phyloP scores from a whole-genome alignment of 2,329 filamentous ascomycete genomes.

The Aspergillus sp. region DNA sequence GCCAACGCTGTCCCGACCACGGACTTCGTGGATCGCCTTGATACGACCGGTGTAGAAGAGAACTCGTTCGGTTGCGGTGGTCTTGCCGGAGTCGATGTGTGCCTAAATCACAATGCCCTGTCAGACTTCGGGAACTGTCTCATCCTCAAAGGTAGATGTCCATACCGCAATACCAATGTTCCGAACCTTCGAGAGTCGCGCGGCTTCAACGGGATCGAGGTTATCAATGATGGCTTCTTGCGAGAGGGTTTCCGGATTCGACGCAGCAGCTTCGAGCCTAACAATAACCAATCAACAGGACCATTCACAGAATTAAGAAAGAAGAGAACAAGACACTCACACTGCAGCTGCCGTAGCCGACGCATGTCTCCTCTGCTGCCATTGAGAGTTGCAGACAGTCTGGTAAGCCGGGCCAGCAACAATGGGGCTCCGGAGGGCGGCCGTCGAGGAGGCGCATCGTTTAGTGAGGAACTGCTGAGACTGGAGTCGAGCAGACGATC shows the following conservation, averaged over 20 bases:
- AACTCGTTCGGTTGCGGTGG: slow-evolving; percentile 90
- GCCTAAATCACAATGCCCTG: slow-evolving; percentile 49
- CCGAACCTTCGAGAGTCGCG: slow-evolving; percentile 71
- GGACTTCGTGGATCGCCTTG: slow-evolving; percentile 93
- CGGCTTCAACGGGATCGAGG: slow-evolving; percentile 70
- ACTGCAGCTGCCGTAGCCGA: slow-evolving; percentile 40
- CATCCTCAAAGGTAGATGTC: slow-evolving; percentile 6
- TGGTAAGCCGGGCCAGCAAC: slow-evolving; percentile 25
- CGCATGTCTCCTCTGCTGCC: slow-evolving; percentile 38
- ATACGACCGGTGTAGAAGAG: slow-evolving; percentile 98
- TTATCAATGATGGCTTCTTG: slow-evolving; percentile 68
- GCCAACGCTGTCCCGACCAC: slow-evolving; percentile 79
- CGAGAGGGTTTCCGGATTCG: slow-evolving; percentile 50
- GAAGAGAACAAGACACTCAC: slow-evolving; percentile 22
- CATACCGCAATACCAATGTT: slow-evolving; percentile 96
- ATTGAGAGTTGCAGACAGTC: slow-evolving; percentile 33
- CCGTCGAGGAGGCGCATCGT: slow-evolving; percentile 35
- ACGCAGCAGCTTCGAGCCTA: slow-evolving; percentile 51
- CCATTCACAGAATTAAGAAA: slow-evolving; percentile 4
- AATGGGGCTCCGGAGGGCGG: slow-evolving; percentile 27
- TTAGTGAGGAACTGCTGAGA: slow-evolving; percentile 30
- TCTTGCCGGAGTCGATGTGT: slow-evolving; percentile 98
- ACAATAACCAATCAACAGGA: slow-evolving; percentile 5
- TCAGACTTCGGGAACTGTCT: not conserved
- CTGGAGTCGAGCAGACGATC: slow-evolving; percentile 27